Evolutionary conservation across 768 basidiomycete genomes (phyloP).

Genomic region (Tulasnella sp.): DNA sequence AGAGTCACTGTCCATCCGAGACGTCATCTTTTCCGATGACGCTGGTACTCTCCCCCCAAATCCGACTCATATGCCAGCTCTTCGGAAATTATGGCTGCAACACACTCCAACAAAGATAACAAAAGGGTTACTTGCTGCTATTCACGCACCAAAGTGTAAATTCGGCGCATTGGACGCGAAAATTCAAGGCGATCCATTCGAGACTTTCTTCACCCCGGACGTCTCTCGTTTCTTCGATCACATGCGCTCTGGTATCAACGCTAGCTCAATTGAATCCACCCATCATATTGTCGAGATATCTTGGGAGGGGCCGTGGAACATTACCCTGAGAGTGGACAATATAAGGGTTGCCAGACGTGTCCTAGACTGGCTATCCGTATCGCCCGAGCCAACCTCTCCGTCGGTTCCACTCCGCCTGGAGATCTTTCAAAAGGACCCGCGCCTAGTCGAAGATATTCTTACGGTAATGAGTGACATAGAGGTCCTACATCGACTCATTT

Average conservation of each 20-base stretch:
- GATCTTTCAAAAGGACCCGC: too few species aligned
- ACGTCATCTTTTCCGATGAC: not conserved
- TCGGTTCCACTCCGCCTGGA: not conserved
- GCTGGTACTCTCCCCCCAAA: not conserved
- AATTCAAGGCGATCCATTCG: not conserved
- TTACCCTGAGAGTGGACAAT: not conserved
- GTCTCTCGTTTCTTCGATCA: not conserved
- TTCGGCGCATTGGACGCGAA: not conserved
- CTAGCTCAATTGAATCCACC: not conserved
- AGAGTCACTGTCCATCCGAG: not conserved
- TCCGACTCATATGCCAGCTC: not conserved
- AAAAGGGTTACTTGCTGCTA: not conserved
- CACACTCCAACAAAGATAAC: not conserved
- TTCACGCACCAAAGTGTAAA: not conserved
- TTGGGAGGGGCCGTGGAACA: not conserved
- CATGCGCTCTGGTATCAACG: not conserved
- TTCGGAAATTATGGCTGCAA: not conserved
- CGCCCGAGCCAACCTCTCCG: not conserved
- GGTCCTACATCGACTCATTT: too few species aligned
- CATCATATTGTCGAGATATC: not conserved
- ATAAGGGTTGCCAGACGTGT: not conserved
- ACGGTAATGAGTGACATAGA: too few species aligned
- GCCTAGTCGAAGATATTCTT: too few species aligned
- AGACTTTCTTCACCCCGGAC: not conserved
- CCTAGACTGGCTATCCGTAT: not conserved